Evolutionary conservation across 805 yeast genomes (phyloP), one percentile per base, ranked within the genome.

Genomic region (Wickerhamomyces ciferrii): DNA sequence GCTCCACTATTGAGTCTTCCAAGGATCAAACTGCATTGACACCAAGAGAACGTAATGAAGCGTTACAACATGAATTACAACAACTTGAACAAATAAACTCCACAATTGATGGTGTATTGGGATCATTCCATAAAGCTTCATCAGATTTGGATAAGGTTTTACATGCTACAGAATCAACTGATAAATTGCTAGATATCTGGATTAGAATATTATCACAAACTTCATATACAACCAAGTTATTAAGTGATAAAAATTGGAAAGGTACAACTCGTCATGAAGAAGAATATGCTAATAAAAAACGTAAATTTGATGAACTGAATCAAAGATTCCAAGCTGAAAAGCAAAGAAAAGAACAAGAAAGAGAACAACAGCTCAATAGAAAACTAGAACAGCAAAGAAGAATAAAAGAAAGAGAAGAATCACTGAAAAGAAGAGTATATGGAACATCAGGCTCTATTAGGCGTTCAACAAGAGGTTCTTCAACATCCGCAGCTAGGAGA

Each of bases 181-280:
- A 76, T 45, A 66, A 67, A 23, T 63, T 83, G 23, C 61, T 83
- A 21, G 82, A 77, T 47, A 70, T 79, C 20, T 83, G 86, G 86
- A 72, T 78, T 44, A 69, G 74, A 50, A 80, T 83, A 42, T 70
- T 82, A 19, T 79, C 84, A 15, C 86, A 82, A 54, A 76, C 84
- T 20, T 74, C 75, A 32, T 77, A 79, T 54, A 75, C 83, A 4
- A 67, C 71, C 24, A 70, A 73, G 10, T 59, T 78, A 18, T 65
- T 80, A 51, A 67, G 68, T 44, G 73, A 74, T 45, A 52, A 55
- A 24, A 66, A 66, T 42, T 68, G 79, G 71, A 61, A 66, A 43
- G 75, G 75, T 0, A 31, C 51, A 2, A 45, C 59, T 2, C 59
- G 52, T 36, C 52, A 46, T 31, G 62, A 58, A 20, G 55, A 51